Evolutionary conservation across 1,284 basidiomycete genomes (phyloP), one percentile per base, ranked within the genome.

Genomic region (Sporisorium exsertum): DNA sequence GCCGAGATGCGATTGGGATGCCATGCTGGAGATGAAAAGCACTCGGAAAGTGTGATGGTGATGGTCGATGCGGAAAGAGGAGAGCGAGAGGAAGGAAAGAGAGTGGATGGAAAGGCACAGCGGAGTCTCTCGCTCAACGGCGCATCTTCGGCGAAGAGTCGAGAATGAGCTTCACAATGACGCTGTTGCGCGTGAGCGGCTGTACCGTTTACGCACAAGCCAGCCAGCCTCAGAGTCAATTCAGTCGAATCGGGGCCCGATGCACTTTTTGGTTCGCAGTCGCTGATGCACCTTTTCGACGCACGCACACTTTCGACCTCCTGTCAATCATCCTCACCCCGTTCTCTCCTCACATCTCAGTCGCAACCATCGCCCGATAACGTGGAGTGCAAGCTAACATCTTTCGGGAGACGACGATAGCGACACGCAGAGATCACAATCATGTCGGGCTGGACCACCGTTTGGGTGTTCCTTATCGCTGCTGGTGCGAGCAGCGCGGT

Each of bases 371-470:
- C 53, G 8, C 24, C 20, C 32, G 8, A 22, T n/a, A 35, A 9
- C 29, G 18, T 33, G 8, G 3, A 16, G 13, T 16, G n/a, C n/a
- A 22, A 4, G 8, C 5, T n/a, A n/a, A 29, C 26, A 33, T 20
- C 29, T 13, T 32, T 29, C 27, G n/a, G 40, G 20, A 18, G n/a
- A 15, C 50, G 27, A 40, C 37, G 20, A 8, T 22, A 35, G 6
- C 9, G 9, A 8, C 53, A 35, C 18, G 1, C 27, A 13, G 1
- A 32, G 0, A 33, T 16, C n/a, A 35, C 43, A 59, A 32, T 29
- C 18, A 84, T 84, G 83, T 84, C 84, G 58, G 84, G 84, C 65
- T 85, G 79, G 81, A 83, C 78, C 42, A 72, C 75, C 26, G 72
- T 85, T 51, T 80, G 81, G 79, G 83, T 81, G 35, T 70, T 83